Percentiles rank a stretch among this genome's conserved stretches.
Evolutionary conservation across 495 filamentous ascomycete genomes (phyloP).

Genomic region (Hyphodiscus hymeniophilus): DNA sequence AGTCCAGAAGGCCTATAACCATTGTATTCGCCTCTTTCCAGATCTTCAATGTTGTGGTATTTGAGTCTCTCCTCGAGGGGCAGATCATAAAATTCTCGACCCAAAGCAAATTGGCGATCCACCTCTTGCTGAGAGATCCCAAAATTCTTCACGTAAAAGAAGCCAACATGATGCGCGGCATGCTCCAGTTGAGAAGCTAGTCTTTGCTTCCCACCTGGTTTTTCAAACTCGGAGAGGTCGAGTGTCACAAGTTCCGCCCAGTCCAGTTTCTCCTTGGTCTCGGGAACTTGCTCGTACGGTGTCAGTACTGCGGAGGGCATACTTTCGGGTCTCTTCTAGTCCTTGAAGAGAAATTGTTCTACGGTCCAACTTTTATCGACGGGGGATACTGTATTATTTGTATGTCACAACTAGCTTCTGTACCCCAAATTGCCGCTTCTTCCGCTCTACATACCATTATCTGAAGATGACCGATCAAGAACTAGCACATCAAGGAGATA

Average conservation of each 20-base stretch:
- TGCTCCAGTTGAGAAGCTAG: conserved; percentile 49
- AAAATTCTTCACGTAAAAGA: conserved; percentile 55
- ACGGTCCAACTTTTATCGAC: too few relatives aligned
- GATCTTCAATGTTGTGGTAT: conserved; percentile 33
- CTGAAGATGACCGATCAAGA: too few relatives aligned
- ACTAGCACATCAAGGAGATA: too few relatives aligned
- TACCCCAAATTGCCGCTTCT: too few relatives aligned
- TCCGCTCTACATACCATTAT: too few relatives aligned
- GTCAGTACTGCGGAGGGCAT: conserved; percentile 23
- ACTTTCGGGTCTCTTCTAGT: too few relatives aligned
- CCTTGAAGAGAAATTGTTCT: too few relatives aligned
- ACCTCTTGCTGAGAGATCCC: conserved; percentile 51
- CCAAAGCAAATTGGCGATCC: conserved; percentile 51
- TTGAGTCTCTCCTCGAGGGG: conserved; percentile 39
- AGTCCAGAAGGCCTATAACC: conserved; percentile 30
- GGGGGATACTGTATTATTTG: too few relatives aligned
- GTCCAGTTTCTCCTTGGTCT: conserved; percentile 26
- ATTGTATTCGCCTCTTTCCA: conserved; percentile 40
- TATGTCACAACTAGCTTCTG: too few relatives aligned
- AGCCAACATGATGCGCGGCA: conserved; percentile 48
- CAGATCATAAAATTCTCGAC: conserved; percentile 44
- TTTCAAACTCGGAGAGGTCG: conserved; percentile 41
- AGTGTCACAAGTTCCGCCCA: conserved; percentile 52
- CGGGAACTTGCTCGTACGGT: conserved; percentile 13
- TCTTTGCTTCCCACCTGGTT: conserved; percentile 43